Evolutionary conservation across 2,329 filamentous ascomycete genomes (phyloP).

Genomic region (Fusarium equiseti): DNA sequence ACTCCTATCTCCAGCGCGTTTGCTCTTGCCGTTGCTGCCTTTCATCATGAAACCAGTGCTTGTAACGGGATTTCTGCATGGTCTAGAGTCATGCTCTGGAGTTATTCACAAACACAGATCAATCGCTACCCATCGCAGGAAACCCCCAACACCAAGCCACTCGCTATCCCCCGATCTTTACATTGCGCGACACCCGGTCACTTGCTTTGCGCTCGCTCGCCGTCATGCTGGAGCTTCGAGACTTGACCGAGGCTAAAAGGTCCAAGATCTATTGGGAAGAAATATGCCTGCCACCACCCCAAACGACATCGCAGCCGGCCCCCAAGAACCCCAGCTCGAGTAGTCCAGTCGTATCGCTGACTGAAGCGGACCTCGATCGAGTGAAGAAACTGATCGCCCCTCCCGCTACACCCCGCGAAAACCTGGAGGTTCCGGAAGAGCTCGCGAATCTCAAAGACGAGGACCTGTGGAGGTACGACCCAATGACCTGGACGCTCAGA

Average conservation of each 20-base stretch:
- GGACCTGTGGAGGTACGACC: background rate
- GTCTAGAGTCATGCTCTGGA: background rate
- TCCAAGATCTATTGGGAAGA: background rate
- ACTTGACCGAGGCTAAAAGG: background rate
- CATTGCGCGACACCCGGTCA: background rate
- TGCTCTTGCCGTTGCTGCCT: background rate
- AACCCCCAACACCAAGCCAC: background rate
- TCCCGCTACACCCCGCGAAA: background rate
- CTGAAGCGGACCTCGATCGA: background rate
- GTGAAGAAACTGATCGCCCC: background rate
- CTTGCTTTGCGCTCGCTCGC: background rate
- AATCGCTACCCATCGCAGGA: background rate
- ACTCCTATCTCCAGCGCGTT: background rate
- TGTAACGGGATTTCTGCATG: background rate
- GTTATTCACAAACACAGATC: background rate
- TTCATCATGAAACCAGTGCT: background rate
- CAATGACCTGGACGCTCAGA: background rate
- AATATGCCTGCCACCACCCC: background rate
- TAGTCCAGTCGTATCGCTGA: background rate
- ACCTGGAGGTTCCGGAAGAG: background rate
- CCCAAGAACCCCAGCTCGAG: background rate
- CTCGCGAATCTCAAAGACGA: background rate
- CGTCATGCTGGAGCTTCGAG: too few relatives aligned
- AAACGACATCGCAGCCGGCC: background rate
- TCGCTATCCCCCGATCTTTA: background rate